Percentiles rank a stretch among this genome's conserved stretches.
phyloP scores from a whole-genome alignment of 192 early-diverging fungal genomes.

The Dissophora globulifera region DNA sequence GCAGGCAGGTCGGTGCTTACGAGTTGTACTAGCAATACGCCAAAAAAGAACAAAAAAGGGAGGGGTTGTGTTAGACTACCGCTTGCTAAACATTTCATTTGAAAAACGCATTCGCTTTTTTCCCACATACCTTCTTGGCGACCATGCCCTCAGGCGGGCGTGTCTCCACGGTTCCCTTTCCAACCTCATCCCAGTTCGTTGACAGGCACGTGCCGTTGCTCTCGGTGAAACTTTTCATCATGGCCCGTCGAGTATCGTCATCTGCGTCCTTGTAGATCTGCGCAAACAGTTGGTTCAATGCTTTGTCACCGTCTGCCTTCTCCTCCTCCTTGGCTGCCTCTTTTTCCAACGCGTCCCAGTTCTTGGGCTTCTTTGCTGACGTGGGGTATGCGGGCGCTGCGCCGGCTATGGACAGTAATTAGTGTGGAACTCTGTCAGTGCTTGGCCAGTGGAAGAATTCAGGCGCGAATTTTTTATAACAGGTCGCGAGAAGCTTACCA shows the following conservation, averaged over 20 bases:
- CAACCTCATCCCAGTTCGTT: slow-evolving; percentile 97
- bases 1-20: no score
- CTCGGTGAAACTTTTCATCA: slow-evolving; percentile 98
- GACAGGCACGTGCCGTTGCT: slow-evolving; percentile 93
- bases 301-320: slow-evolving; percentile 90
- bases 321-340: slow-evolving; percentile 84
- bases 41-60: no score
- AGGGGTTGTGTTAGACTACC: no score
- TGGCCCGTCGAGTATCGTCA: slow-evolving; percentile 88
- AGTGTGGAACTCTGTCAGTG: no score
- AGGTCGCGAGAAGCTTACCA: neutral
- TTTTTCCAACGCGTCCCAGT: slow-evolving; percentile 87
- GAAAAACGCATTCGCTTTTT: no score
- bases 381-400: slow-evolving; percentile 55
- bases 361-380: slow-evolving; percentile 66
- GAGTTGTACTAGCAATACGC: no score
- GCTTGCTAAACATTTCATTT: no score
- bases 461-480: neutral
- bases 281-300: slow-evolving; percentile 93
- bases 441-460: no score
- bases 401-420: neutral
- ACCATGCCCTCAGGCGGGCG: slow-evolving; percentile 93
- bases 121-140: slow-evolving; percentile 77
- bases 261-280: slow-evolving; percentile 91
- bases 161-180: slow-evolving; percentile 83